A percentile compares a stretch with the other conserved stretches of the same genome.
Conservation (phyloP, 805 yeast species). For the Candida railenensis region DNA sequence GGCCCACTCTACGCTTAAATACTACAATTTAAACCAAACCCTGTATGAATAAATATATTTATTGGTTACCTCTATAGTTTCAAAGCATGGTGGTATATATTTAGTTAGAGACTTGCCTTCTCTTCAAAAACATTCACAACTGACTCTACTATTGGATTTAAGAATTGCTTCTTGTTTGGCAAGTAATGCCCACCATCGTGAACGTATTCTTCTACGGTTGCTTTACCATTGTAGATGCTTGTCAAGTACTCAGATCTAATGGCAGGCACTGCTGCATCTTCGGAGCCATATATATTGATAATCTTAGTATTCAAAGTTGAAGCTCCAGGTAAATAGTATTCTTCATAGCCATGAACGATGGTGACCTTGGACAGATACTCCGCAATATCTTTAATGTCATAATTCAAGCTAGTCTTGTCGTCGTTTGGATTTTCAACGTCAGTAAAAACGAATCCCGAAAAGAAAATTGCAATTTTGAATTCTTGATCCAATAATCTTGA, state of each 20-base stretch:
- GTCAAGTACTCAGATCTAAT: constrained; percentile 26
- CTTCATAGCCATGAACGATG: constrained; percentile 16
- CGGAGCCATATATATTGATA: constrained; percentile 28
- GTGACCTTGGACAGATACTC: constrained; percentile 19
- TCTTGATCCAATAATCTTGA: constrained; percentile 1
- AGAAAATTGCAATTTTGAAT: constrained; percentile 26
- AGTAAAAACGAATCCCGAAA: constrained; percentile 39
- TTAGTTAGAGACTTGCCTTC: not conserved
- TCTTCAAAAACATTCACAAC: constrained; percentile 13
- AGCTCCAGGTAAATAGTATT: constrained; percentile 18
- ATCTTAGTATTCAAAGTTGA: constrained; percentile 18
- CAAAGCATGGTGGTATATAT: too few species aligned
- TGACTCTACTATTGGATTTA: constrained; percentile 15
- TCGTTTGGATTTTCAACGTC: constrained; percentile 8
- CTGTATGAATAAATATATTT: too few species aligned
- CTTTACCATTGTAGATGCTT: constrained; percentile 15
- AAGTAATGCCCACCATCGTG: constrained; percentile 41
- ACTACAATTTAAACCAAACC: not conserved
- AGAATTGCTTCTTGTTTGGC: constrained; percentile 25
- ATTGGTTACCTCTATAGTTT: not conserved
- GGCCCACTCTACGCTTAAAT: not conserved
- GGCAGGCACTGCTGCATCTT: constrained; percentile 33
- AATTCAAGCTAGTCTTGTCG: constrained; percentile 14
- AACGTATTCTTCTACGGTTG: constrained; percentile 12
- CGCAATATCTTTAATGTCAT: constrained; percentile 20